Conservation (phyloP, 2,329 filamentous ascomycete genomes). For the Sporothrix humicola region DNA sequence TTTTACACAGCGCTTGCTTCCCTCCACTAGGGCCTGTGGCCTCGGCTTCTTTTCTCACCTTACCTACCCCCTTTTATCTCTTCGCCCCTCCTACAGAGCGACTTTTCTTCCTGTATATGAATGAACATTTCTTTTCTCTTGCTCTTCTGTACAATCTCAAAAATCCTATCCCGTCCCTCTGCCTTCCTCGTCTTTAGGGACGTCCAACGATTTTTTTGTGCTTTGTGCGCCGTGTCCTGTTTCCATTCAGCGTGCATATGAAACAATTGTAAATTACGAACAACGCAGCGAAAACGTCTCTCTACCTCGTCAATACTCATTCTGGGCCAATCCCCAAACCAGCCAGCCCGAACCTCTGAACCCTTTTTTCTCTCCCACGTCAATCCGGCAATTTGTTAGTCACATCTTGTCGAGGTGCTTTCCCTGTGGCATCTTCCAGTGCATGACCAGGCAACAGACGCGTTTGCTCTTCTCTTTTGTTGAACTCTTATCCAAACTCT, state of each 20-base stretch:
- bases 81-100: conserved; percentile 24
- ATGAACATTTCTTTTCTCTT: conserved; percentile 28
- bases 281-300: conserved; percentile 7
- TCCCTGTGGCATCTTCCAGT: conserved; percentile 6
- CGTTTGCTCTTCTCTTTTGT: conserved; percentile 23
- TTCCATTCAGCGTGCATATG: conserved; percentile 19
- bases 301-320: neutral
- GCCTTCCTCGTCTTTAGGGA: neutral
- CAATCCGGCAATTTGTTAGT: neutral
- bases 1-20: conserved; percentile 11
- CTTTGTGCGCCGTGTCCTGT: conserved; percentile 18
- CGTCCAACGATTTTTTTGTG: conserved; percentile 16
- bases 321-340: neutral
- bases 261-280: conserved; percentile 19
- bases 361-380: neutral
- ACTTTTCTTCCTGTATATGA: conserved; percentile 30
- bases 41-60: neutral
- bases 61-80: conserved; percentile 1
- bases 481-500: neutral
- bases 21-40: neutral
- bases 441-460: neutral
- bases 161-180: conserved; percentile 29
- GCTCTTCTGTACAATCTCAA: conserved; percentile 30
- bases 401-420: neutral
- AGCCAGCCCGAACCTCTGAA: conserved; percentile 2